Conservation (phyloP, 352 stramenopile genomes). For the Pythium volutum region DNA sequence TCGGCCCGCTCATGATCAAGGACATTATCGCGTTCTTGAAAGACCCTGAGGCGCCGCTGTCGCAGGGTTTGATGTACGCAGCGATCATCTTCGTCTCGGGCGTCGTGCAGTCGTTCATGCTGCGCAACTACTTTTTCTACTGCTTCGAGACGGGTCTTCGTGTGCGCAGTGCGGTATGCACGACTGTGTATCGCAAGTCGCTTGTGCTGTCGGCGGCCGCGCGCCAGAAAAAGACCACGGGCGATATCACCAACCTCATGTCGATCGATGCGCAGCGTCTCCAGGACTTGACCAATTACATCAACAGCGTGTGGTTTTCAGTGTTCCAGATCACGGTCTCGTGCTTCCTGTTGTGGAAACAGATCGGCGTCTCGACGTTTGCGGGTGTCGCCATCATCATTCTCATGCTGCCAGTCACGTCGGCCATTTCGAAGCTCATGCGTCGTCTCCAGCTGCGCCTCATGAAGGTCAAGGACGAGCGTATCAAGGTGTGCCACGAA, state of each 20-base stretch:
- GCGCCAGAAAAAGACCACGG: slow-evolving; percentile 78
- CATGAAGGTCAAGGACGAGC: slow-evolving; percentile 92
- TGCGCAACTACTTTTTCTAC: slow-evolving; percentile 86
- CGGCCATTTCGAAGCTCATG: slow-evolving; percentile 85
- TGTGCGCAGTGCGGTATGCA: slow-evolving; percentile 70
- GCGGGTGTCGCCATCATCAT: slow-evolving; percentile 92
- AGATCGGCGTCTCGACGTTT: slow-evolving; percentile 86
- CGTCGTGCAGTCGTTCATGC: slow-evolving; percentile 67
- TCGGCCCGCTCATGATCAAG: slow-evolving; percentile 80
- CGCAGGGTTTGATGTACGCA: slow-evolving; percentile 58
- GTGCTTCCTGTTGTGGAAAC: slow-evolving; percentile 63
- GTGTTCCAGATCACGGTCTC: slow-evolving; percentile 77
- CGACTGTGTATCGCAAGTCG: slow-evolving; percentile 78
- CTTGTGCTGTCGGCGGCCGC: slow-evolving; percentile 80
- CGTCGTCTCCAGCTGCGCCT: slow-evolving; percentile 83
- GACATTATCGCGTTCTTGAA: slow-evolving; percentile 80
- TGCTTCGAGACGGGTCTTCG: slow-evolving; percentile 78
- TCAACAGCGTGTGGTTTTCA: slow-evolving; percentile 90
- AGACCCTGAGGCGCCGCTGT: slow-evolving; percentile 54
- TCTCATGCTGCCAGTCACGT: slow-evolving; percentile 91
- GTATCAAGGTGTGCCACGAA: slow-evolving; percentile 95
- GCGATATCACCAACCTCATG: slow-evolving; percentile 98
- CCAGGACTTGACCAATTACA: slow-evolving; percentile 94
- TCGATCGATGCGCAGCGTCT: slow-evolving; percentile 95
- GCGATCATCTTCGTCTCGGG: slow-evolving; percentile 65